Evolutionary conservation across 257 asterid species (phyloP).

Genomic region (Plectranthus barbatus): DNA sequence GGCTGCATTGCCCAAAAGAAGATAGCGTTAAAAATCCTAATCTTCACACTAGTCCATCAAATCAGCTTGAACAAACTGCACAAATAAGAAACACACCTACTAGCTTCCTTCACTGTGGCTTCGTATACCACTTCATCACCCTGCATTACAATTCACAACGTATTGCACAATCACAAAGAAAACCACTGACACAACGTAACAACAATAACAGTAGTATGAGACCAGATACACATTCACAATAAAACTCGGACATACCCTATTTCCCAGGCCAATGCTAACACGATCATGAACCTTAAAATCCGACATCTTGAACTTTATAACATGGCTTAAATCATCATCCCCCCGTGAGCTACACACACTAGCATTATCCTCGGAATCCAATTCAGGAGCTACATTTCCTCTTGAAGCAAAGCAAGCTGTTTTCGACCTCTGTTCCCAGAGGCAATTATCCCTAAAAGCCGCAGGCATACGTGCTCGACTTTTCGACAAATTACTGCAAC

Average conservation of each 20-base stretch:
- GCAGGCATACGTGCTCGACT: conserved; percentile 19
- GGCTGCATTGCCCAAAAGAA: conserved; percentile 52
- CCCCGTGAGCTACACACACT: conserved; percentile 27
- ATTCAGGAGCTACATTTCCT: conserved; percentile 25
- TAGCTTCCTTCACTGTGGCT: conserved; percentile 68
- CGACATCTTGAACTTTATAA: conserved; percentile 70
- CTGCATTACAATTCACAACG: conserved; percentile 31
- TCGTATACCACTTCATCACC: conserved; percentile 75
- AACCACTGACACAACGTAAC: background rate
- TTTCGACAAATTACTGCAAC: conserved; percentile 26
- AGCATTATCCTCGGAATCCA: conserved; percentile 34
- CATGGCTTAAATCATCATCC: conserved; percentile 78
- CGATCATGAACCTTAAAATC: conserved; percentile 70
- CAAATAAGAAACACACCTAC: conserved; percentile 43
- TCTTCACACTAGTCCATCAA: background rate
- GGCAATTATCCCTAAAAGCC: conserved; percentile 1
- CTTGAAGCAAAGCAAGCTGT: conserved; percentile 38
- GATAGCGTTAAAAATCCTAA: conserved; percentile 5
- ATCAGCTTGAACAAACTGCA: background rate
- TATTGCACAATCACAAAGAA: background rate
- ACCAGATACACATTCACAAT: background rate
- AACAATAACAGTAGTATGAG: too few species aligned
- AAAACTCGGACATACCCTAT: conserved; percentile 39
- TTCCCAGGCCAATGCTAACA: conserved; percentile 76
- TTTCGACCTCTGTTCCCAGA: conserved; percentile 14